These are phyloP conservation scores for Tuber umbilicatum DNA, from an alignment of 495 filamentous ascomycete genomes.

Conservation along the genomic window DNA sequence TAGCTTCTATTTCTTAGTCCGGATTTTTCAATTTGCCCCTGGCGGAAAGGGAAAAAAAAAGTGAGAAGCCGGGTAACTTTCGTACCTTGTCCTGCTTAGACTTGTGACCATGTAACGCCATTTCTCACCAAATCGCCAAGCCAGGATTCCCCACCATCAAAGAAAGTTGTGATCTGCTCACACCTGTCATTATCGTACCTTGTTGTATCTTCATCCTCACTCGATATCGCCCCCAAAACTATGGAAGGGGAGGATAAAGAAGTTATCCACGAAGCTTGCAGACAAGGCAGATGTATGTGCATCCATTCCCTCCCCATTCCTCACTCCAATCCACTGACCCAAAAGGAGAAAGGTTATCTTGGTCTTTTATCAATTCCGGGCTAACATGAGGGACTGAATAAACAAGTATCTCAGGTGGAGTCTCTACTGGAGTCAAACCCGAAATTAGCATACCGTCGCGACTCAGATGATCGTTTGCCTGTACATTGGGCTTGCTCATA, in stretches of 20 bases:
- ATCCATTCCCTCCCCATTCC: background rate
- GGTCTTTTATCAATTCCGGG: background rate
- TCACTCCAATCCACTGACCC: constrained; percentile 10
- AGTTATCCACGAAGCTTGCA: constrained; percentile 79
- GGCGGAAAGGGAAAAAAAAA: background rate
- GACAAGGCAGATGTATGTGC: constrained; percentile 74
- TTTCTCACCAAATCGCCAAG: background rate
- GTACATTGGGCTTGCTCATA: constrained; percentile 93
- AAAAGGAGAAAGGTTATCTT: background rate
- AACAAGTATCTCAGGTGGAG: constrained; percentile 32
- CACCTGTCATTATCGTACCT: background rate
- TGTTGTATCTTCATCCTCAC: background rate
- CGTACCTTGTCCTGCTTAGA: background rate
- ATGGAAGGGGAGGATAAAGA: constrained; percentile 41
- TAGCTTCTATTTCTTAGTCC: background rate
- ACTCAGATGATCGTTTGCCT: constrained; percentile 84
- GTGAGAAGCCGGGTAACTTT: background rate
- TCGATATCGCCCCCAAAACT: background rate
- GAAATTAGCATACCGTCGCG: constrained; percentile 64
- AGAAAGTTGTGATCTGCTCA: background rate
- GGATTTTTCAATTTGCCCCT: background rate
- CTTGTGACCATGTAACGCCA: background rate
- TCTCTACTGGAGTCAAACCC: constrained; percentile 60
- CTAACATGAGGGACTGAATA: background rate
- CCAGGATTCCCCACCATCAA: background rate